Evolutionary conservation across 495 filamentous ascomycete species (phyloP).

Genomic region (Astrothelium subdiscretum): DNA sequence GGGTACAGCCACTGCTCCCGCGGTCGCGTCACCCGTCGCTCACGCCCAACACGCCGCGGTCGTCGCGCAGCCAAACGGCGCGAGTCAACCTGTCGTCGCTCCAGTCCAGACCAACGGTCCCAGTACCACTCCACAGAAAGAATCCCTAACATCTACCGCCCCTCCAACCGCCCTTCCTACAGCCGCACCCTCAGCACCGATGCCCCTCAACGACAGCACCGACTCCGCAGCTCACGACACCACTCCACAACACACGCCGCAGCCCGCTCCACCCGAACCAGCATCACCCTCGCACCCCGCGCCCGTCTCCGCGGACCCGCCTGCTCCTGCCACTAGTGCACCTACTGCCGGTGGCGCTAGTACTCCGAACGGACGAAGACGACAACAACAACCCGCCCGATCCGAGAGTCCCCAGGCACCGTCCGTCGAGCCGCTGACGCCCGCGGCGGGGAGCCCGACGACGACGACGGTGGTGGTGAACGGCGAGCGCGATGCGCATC

Average conservation of each 20-base stretch:
- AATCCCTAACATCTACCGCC: too few species aligned
- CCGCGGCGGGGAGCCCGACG: slow-evolving; percentile 10
- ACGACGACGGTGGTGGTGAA: too few species aligned
- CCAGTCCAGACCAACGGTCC: too few species aligned
- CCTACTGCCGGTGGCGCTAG: too few species aligned
- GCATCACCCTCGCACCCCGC: too few species aligned
- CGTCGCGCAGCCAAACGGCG: neutral
- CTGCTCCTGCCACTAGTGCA: neutral
- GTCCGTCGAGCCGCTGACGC: slow-evolving; percentile 16
- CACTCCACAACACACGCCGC: neutral
- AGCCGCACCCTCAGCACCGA: too few species aligned
- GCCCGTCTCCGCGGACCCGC: neutral
- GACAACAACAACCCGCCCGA: neutral
- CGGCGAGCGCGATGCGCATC: neutral
- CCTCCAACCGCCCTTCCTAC: too few species aligned
- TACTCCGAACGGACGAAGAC: neutral
- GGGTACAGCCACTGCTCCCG: neutral
- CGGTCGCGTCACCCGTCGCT: neutral
- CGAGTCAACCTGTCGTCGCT: too few species aligned
- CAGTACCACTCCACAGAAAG: too few species aligned
- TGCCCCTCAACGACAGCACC: too few species aligned
- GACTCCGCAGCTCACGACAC: neutral
- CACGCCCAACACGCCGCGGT: neutral
- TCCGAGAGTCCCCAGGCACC: slow-evolving; percentile 2
- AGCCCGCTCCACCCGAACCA: too few species aligned